Percentiles rank a stretch among this genome's conserved stretches.
Evolutionary conservation across 2,329 filamentous ascomycete genomes (phyloP).

Genomic region (Diaporthe helianthi): DNA sequence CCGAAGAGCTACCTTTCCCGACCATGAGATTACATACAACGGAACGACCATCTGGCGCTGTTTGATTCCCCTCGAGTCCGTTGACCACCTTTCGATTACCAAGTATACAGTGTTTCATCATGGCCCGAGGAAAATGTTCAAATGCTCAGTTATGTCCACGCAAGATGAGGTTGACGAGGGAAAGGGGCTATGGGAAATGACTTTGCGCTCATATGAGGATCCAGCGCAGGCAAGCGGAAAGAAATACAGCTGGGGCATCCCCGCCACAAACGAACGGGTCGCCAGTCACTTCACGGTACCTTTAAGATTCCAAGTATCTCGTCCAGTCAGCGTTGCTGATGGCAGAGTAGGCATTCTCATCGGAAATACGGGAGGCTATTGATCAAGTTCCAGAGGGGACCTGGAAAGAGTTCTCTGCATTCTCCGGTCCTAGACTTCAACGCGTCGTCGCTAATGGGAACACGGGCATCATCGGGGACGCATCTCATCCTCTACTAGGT

Average conservation of each 20-base stretch:
- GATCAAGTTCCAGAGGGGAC: slow-evolving; percentile 10
- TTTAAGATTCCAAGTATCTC: too few species aligned
- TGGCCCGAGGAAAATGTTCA: slow-evolving; percentile 25
- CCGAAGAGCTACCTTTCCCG: slow-evolving; percentile 15
- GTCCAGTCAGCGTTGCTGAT: background rate
- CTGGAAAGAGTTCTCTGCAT: slow-evolving; percentile 28
- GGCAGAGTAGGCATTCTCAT: background rate
- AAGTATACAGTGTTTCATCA: slow-evolving; percentile 30
- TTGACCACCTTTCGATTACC: slow-evolving; percentile 28
- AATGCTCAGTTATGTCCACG: slow-evolving; percentile 24
- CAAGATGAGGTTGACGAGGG: slow-evolving; percentile 18
- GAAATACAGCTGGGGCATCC: slow-evolving; percentile 27
- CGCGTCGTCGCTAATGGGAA: slow-evolving; percentile 22
- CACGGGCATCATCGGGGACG: slow-evolving; percentile 22
- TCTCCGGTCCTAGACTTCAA: slow-evolving; percentile 19
- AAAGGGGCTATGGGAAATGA: slow-evolving; percentile 27
- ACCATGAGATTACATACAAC: slow-evolving; percentile 23
- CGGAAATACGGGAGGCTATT: slow-evolving; percentile 23
- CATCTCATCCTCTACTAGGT: slow-evolving; percentile 27
- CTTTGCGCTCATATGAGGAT: slow-evolving; percentile 26
- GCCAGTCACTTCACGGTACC: slow-evolving; percentile 4
- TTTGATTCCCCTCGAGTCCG: slow-evolving; percentile 9
- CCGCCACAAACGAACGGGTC: slow-evolving; percentile 9
- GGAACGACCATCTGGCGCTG: slow-evolving; percentile 31
- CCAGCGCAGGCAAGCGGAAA: slow-evolving; percentile 7